Base-by-base conservation (phyloP, 2,329 filamentous ascomycete genomes). In the Alternaria incomplexa region DNA sequence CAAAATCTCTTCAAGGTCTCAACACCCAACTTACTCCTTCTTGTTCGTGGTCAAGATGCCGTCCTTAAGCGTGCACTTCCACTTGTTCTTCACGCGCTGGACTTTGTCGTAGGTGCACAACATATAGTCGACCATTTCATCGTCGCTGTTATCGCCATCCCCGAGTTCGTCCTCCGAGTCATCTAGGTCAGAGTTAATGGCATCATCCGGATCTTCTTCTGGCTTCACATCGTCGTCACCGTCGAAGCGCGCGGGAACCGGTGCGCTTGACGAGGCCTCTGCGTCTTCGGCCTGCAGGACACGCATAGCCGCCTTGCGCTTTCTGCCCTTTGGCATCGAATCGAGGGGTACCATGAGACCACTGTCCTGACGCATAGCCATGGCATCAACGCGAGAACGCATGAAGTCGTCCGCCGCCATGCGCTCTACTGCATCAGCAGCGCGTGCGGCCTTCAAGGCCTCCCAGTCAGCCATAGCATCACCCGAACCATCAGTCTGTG, bases 71-170 rank as follows among this genome's bases (percentile, higher is more conserved):
- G 93, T 94, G 82, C 96, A 99, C 91, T 99, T 99, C 91, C 91
- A 83, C 75, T 78, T 99, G 84, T 98, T 99, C 89, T 99, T 99
- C 75, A 98, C 96, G 51, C 96, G 88, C 82, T 98, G 95, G 10
- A 99, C 96, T 84, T 99, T 99, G 84, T 99, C 96, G 79, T 99
- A 99, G 79, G 97, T 97, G 84, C 96, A 99, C 44, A 99, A 89
- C 92, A 99, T 98, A 77, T 96, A 94, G 72, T 97, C 92, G 1
- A 91, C 90, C 68, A 91, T 88, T 36, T 90, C 88, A 46, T 97
- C 94, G 63, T 96, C 93, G 13, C 93, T 92, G 54, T 96, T 94
- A 32, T 96, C 93, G 23, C 95, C 92, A 23, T 96, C 93, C 28
- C 92, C 69, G 55, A 89, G 82, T 11, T 93, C 90, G 64, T 98